A percentile compares a stretch with the other conserved stretches of the same genome.
phyloP scores from a whole-genome alignment of 306 rosid species.

The Medicago lupulina region DNA sequence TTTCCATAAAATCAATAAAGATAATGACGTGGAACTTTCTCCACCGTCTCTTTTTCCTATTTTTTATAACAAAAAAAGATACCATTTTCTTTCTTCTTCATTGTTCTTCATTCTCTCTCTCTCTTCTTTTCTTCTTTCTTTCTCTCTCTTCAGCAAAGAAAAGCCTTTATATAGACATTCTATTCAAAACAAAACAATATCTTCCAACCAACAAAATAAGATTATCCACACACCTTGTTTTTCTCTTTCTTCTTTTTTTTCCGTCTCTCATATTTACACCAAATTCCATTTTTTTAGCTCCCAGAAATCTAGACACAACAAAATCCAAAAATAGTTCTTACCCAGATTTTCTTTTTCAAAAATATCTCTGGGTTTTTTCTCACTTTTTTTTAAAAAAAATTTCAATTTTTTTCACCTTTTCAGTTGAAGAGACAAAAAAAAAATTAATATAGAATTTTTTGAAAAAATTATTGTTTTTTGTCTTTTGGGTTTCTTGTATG shows the following conservation, averaged over 20 bases:
- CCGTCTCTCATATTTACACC: conserved; percentile 30
- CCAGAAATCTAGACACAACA: conserved; percentile 52
- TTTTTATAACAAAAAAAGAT: conserved; percentile 44
- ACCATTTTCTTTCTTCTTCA: conserved; percentile 42
- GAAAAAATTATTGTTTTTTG: no score
- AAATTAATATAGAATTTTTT: conserved; percentile 20
- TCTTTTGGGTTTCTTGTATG: conserved; percentile 5
- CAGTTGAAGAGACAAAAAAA: neutral
- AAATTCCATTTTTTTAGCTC: conserved; percentile 35
- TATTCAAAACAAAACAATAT: conserved; percentile 49
- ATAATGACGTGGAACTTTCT: conserved; percentile 58
- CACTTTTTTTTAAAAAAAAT: neutral
- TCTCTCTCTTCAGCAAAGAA: conserved; percentile 38
- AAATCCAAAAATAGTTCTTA: conserved; percentile 36
- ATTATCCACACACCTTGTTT: conserved; percentile 39
- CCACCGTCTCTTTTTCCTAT: conserved; percentile 60
- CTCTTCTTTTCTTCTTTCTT: conserved; percentile 32
- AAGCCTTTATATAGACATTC: conserved; percentile 49
- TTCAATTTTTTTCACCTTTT: conserved; percentile 12
- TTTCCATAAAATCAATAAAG: neutral
- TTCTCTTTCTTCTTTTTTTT: neutral
- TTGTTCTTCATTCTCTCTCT: conserved; percentile 17
- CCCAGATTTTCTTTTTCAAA: conserved; percentile 38
- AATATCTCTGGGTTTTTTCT: conserved; percentile 44
- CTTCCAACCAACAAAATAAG: conserved; percentile 32